Evolutionary conservation across 805 yeast species (phyloP), one percentile per base, ranked within the genome.

Genomic region (Metschnikowia noctiluminum): DNA sequence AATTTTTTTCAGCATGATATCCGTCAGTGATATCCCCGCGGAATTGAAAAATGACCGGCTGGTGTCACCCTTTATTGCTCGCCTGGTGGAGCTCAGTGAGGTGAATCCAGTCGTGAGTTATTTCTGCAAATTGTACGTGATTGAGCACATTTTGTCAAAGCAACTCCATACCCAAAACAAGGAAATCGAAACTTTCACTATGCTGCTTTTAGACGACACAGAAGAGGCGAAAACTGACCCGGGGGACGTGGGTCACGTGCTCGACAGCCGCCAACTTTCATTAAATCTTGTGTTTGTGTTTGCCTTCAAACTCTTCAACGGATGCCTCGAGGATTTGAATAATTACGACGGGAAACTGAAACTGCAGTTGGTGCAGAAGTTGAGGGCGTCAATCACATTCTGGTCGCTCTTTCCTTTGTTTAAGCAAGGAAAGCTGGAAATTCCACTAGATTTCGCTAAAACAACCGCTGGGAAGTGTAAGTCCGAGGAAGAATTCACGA

Each of bases 21-120:
- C 46, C n/a, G 15, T 28, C 6, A 12, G 13, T 13, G 38, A 41
- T 15, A 37, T 54, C n/a, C 59, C 59, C 31, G 48, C 42, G 15
- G 35, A 45, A 14, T 40, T 54, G 53, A 39, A 55, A 58, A 6
- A 76, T 73, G 46, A 67, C 40, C 72, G 72, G 54, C 52, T 62
- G 2, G 68, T 81, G 35, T 65, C 74, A 0, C 77, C 83, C 0
- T 82, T 63, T 53, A 64, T 83, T 14, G 65, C 71, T 7, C 74
- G 91, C 7, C 73, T 89, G 16, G 64, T 62, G 9, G 96, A 89
- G 56, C 59, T 88, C 37, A 72, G 67, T 15, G 50, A 57, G 0
- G 76, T 73, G 9, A 85, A 87, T 52, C 90, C 95, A 0, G 68
- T 84, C 10, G 77, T 89, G 28, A 73, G 92, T 6, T 89, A 88